Evolutionary conservation across 192 early-diverging fungal species (phyloP).

Genomic region (Gamsiella multidivaricata): DNA sequence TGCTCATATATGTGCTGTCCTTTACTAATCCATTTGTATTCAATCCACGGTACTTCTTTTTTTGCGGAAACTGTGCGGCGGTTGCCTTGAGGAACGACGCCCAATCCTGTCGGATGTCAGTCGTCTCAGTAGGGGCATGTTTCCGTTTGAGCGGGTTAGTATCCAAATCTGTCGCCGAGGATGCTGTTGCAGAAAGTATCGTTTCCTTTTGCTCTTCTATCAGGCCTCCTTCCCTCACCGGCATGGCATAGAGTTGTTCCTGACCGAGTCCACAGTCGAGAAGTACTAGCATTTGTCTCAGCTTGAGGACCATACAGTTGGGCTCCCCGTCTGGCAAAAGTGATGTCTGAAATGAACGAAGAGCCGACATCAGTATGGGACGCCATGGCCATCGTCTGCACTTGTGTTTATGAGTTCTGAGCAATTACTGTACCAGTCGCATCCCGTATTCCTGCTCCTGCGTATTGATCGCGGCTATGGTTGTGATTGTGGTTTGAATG

Average conservation of each 20-base stretch:
- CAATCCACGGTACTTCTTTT: slow-evolving; percentile 20
- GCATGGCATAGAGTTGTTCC: slow-evolving; percentile 50
- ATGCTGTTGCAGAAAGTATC: not conserved
- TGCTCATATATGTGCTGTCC: not conserved
- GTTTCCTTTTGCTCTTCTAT: slow-evolving; percentile 24
- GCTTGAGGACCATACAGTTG: slow-evolving; percentile 55
- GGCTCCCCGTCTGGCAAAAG: slow-evolving; percentile 46
- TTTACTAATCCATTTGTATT: not conserved
- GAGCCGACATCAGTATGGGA: not conserved
- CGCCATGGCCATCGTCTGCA: too few relatives aligned
- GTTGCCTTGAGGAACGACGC: slow-evolving; percentile 42
- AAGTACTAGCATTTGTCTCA: slow-evolving; percentile 55
- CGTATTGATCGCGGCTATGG: too few relatives aligned
- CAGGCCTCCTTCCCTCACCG: slow-evolving; percentile 36
- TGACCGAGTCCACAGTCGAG: slow-evolving; percentile 57
- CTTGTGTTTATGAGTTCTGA: too few relatives aligned
- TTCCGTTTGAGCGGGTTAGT: slow-evolving; percentile 27
- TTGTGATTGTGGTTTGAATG: too few relatives aligned
- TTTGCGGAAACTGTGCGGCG: slow-evolving; percentile 8
- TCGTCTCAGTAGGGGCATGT: not conserved
- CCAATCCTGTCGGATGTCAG: slow-evolving; percentile 51
- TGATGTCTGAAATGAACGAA: slow-evolving; percentile 21
- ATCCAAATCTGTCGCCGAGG: not conserved
- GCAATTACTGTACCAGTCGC: slow-evolving; percentile 14
- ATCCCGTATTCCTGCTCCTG: too few relatives aligned